phyloP scores from a whole-genome alignment of 495 filamentous ascomycete genomes.

The Penicillium alfredii region DNA sequence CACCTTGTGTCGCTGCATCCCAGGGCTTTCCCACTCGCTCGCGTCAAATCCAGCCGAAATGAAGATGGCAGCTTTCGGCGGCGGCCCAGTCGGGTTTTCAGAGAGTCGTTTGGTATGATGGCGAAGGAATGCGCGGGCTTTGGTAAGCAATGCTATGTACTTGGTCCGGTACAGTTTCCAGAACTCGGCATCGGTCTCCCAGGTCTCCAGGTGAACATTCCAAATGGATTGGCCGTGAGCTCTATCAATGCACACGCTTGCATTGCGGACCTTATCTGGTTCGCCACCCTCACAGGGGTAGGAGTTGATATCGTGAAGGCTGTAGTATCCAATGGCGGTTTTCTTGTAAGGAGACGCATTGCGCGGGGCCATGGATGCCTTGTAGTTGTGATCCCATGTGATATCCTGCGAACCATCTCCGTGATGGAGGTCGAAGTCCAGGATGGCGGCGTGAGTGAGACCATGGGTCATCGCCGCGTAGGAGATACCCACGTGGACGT shows the following conservation, averaged over 20 bases:
- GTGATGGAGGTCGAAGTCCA: slow-evolving; percentile 96
- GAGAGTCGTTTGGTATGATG: slow-evolving; percentile 58
- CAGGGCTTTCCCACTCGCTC: slow-evolving; percentile 82
- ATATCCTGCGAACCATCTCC: slow-evolving; percentile 94
- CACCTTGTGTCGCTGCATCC: slow-evolving; percentile 91
- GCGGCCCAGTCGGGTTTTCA: slow-evolving; percentile 42
- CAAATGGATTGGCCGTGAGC: slow-evolving; percentile 89
- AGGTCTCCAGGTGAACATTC: slow-evolving; percentile 91
- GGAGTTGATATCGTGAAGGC: slow-evolving; percentile 94
- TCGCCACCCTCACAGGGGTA: slow-evolving; percentile 92
- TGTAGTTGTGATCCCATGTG: slow-evolving; percentile 76
- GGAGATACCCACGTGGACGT: slow-evolving; percentile 93
- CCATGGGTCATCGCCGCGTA: slow-evolving; percentile 76
- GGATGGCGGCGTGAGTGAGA: slow-evolving; percentile 87
- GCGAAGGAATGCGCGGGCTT: slow-evolving; percentile 69
- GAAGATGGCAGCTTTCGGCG: slow-evolving; percentile 81
- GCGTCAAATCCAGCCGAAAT: slow-evolving; percentile 95
- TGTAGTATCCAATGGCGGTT: slow-evolving; percentile 89
- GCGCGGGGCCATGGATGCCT: slow-evolving; percentile 49
- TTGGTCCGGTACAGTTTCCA: slow-evolving; percentile 77
- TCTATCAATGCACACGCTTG: slow-evolving; percentile 85
- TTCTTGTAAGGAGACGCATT: slow-evolving; percentile 67
- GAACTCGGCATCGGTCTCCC: slow-evolving; percentile 76
- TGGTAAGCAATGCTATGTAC: slow-evolving; percentile 70
- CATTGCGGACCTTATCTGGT: slow-evolving; percentile 81